A percentile compares a stretch with the other conserved stretches of the same genome.
phyloP scores from a whole-genome alignment of 73 alveolate species.

The Stentor coeruleus region DNA sequence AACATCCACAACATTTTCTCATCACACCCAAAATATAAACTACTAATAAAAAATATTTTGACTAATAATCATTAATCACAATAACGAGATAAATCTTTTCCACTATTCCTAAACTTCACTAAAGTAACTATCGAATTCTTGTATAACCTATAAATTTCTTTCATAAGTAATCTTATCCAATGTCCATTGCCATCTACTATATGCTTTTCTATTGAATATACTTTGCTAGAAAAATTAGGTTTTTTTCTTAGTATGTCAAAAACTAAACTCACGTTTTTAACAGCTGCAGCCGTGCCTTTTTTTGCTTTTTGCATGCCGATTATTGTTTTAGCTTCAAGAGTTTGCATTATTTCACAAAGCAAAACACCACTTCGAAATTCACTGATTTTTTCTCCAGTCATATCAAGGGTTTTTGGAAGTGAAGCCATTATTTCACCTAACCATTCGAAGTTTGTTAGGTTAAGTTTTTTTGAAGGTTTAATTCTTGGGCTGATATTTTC shows the following conservation, averaged over 20 bases:
- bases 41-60: no score
- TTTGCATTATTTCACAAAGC: background rate
- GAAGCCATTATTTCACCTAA: background rate
- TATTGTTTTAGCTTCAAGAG: background rate
- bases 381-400: background rate
- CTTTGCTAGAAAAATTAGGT: background rate
- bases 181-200: slow-evolving; percentile 4
- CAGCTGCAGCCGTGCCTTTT: background rate
- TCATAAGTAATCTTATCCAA: background rate
- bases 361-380: background rate
- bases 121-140: background rate
- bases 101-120: background rate
- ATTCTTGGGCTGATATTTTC: background rate
- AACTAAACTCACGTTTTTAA: background rate
- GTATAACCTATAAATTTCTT: background rate
- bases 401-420: background rate
- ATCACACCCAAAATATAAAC: no score
- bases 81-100: no score
- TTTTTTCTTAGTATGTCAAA: background rate
- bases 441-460: background rate
- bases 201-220: background rate
- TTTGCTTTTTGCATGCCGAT: background rate
- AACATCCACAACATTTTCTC: no score
- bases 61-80: no score
- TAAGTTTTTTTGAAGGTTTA: no score